These are phyloP conservation scores for Fusarium sp. DNA, from an alignment of 2,329 filamentous ascomycete genomes.

Conservation along the genomic window DNA sequence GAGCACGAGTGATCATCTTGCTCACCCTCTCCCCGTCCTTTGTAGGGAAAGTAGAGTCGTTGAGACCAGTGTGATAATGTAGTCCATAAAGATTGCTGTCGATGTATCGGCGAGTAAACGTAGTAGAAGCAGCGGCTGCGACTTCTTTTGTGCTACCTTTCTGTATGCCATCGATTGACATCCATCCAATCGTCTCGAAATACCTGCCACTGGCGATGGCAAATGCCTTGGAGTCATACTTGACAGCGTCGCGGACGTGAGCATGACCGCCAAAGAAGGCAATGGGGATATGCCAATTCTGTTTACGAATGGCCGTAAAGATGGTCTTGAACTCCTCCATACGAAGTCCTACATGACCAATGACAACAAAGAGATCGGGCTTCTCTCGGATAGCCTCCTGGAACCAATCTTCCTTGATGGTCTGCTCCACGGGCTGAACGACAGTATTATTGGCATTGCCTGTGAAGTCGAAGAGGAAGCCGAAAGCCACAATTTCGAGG, in stretches of 20 bases:
- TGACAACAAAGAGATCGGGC: slow-evolving; percentile 88
- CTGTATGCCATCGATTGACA: slow-evolving; percentile 81
- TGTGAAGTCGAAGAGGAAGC: slow-evolving; percentile 95
- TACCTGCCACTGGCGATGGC: slow-evolving; percentile 91
- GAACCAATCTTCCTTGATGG: slow-evolving; percentile 90
- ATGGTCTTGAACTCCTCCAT: slow-evolving; percentile 85
- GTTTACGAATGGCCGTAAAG: slow-evolving; percentile 82
- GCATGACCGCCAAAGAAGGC: slow-evolving; percentile 93
- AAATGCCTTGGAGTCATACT: slow-evolving; percentile 83
- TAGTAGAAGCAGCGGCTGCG: slow-evolving; percentile 59
- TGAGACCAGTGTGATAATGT: slow-evolving; percentile 83
- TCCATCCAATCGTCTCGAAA: slow-evolving; percentile 95
- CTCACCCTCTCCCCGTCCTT: slow-evolving; percentile 81
- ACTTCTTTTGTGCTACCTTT: slow-evolving; percentile 45
- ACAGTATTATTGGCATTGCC: slow-evolving; percentile 92
- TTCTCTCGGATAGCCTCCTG: slow-evolving; percentile 87
- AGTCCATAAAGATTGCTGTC: slow-evolving; percentile 93
- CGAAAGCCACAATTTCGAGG: slow-evolving; percentile 88
- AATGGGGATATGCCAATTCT: slow-evolving; percentile 86
- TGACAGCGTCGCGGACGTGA: slow-evolving; percentile 87
- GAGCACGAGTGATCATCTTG: slow-evolving; percentile 76
- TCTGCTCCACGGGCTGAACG: slow-evolving; percentile 84
- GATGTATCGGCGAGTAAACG: slow-evolving; percentile 87
- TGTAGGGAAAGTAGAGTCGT: slow-evolving; percentile 82
- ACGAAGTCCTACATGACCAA: slow-evolving; percentile 86